Percentiles rank a stretch among this genome's conserved stretches.
These are phyloP conservation scores for Primulina tabacum DNA, from an alignment of 257 asterid genomes.

Conservation along the genomic window DNA sequence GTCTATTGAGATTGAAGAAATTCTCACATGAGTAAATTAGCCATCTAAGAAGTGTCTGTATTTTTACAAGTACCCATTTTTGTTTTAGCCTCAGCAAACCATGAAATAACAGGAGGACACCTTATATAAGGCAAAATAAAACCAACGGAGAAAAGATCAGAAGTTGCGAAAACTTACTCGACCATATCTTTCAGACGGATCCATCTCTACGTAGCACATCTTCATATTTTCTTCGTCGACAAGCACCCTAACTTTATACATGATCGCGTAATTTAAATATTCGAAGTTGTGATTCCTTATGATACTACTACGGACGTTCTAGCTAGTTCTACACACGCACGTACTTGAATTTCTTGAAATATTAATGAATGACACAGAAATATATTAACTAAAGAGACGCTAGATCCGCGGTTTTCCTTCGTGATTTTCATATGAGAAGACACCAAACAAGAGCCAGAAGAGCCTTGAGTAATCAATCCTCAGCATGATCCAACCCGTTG, in stretches of 20 bases:
- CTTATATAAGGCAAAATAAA: not conserved
- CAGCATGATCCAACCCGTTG: conserved; percentile 74
- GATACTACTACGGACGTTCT: not conserved
- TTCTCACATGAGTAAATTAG: no score
- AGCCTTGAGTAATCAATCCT: conserved; percentile 76
- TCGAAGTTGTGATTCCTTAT: not conserved
- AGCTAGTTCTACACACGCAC: no score
- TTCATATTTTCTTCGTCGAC: conserved; percentile 40
- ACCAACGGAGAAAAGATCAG: not conserved
- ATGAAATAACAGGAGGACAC: not conserved
- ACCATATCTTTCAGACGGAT: conserved; percentile 72
- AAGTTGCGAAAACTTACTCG: conserved; percentile 54
- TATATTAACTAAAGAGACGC: conserved; percentile 21
- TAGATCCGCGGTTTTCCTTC: conserved; percentile 86
- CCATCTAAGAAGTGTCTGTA: no score
- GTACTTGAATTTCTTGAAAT: no score
- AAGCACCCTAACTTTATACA: conserved; percentile 35
- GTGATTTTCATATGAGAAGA: conserved; percentile 75
- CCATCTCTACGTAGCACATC: conserved; percentile 55
- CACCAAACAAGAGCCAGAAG: conserved; percentile 67
- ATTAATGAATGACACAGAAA: not conserved
- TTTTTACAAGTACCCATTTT: no score
- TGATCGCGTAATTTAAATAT: conserved; percentile 22
- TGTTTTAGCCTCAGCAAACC: not conserved
- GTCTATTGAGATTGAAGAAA: no score